Evolutionary conservation across 805 yeast genomes (phyloP), one percentile per base, ranked within the genome.

Genomic region (Candida boleticola): DNA sequence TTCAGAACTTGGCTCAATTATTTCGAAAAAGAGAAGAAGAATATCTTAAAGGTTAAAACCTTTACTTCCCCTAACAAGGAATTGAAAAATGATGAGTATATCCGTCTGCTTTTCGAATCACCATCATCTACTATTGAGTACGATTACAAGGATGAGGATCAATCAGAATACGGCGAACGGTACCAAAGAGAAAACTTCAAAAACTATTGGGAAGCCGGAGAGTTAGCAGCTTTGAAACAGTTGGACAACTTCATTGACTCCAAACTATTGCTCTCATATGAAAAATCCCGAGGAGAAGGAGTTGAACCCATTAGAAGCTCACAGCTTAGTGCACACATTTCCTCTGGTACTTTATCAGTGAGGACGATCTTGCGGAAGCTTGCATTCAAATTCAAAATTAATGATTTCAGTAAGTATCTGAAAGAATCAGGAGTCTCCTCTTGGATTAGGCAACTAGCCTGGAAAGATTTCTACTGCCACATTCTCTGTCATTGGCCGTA

Each of bases 391-490:
- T 14, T 17, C 13, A 19, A 31, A 13, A 9, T 7, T 7, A 13
- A 31, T 7, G 35, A 31, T 5, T 23, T 23, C 27, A 7, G 10
- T 23, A 23, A 23, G 27, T 23, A 23, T 11, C 27, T 23, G 27
- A 23, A 23, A 11, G 10, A 23, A 23, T 11, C 27, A 11, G 71
- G 76, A 3, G 50, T 63, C 14, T 63, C 66, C 18, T 70, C 69
- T 34, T 79, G 74, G 61, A 62, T 77, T 22, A 66, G 81, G 29
- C 82, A 79, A 51, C 63, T 79, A 7, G 78, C 82, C 1, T 79
- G 81, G 77, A 66, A 83, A 50, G 83, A 79, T 50, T 78, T 77
- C 44, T 78, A 77, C 52, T 64, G 71, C 36, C 80, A 78, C 47
- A 64, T 74, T 5, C 46, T 76, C 39, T 61, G 66, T 41, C 63